A percentile compares a stretch with the other conserved stretches of the same genome.
Conservation (phyloP, 2,329 filamentous ascomycete species). For the Cladorrhinum sp. region DNA sequence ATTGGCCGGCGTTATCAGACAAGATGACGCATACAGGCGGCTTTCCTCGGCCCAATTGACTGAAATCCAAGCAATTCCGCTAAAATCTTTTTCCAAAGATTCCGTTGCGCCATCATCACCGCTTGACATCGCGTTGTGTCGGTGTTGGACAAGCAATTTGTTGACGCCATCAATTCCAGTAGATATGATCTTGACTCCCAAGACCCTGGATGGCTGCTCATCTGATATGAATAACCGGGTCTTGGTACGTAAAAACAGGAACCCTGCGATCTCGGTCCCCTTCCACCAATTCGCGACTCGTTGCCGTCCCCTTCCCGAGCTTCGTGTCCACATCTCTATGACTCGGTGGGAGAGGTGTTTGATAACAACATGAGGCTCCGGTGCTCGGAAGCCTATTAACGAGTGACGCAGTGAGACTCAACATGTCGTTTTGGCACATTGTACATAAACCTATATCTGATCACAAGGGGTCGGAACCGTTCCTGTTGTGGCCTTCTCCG, state of each 20-base stretch:
- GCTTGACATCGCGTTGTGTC: slow-evolving; percentile 24
- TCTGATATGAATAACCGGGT: background rate
- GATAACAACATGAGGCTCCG: slow-evolving; percentile 11
- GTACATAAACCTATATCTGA: background rate
- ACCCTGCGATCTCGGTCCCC: slow-evolving; percentile 10
- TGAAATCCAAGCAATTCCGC: slow-evolving; percentile 16
- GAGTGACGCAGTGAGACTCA: background rate
- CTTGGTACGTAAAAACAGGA: background rate
- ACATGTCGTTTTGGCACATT: background rate
- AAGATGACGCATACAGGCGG: slow-evolving; percentile 28
- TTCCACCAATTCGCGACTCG: slow-evolving; percentile 2
- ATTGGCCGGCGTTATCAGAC: slow-evolving; percentile 12
- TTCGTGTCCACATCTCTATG: slow-evolving; percentile 17
- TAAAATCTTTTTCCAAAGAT: slow-evolving; percentile 3
- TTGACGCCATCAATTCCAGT: slow-evolving; percentile 9
- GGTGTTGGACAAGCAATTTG: slow-evolving; percentile 13
- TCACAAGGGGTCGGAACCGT: background rate
- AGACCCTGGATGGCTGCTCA: slow-evolving; percentile 9
- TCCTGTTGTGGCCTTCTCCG: background rate
- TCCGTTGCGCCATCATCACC: slow-evolving; percentile 9
- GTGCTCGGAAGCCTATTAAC: slow-evolving; percentile 16
- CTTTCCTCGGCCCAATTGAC: slow-evolving; percentile 28
- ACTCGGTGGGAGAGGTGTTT: slow-evolving; percentile 14
- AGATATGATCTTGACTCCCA: background rate
- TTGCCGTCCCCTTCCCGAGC: slow-evolving; percentile 13